phyloP scores from a whole-genome alignment of 2,329 filamentous ascomycete species.

The Penicillium sp. region DNA sequence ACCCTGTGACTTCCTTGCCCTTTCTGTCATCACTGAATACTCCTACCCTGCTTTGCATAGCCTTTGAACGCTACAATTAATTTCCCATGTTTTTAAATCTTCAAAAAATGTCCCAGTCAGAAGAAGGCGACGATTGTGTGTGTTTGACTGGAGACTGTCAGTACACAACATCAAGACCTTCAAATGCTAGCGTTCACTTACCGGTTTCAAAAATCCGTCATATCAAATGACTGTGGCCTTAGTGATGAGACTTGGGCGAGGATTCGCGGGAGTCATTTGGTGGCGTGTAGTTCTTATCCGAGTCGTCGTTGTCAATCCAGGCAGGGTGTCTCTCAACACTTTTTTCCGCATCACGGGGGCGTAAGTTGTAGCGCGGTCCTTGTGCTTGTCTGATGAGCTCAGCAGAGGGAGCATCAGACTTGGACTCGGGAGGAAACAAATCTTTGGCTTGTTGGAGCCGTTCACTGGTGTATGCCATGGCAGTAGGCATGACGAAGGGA shows the following conservation, averaged over 20 bases:
- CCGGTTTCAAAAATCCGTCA: neutral
- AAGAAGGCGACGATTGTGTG: neutral
- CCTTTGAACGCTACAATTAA: neutral
- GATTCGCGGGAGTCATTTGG: neutral
- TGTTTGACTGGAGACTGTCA: neutral
- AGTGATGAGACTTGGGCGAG: neutral
- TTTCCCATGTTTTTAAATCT: neutral
- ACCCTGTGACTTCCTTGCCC: neutral
- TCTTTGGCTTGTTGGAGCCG: neutral
- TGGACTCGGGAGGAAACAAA: neutral
- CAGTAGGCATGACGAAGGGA: neutral
- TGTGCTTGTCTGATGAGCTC: neutral
- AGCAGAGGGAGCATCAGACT: neutral
- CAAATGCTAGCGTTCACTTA: neutral
- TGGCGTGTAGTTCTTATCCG: slow-evolving; percentile 37
- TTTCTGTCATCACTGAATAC: neutral
- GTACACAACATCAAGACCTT: neutral
- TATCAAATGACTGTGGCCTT: neutral
- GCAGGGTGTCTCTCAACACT: neutral
- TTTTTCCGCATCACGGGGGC: neutral
- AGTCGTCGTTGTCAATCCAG: slow-evolving; percentile 39
- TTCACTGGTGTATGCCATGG: neutral
- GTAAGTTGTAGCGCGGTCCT: neutral
- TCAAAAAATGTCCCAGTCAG: neutral
- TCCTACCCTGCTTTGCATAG: neutral